phyloP scores from a whole-genome alignment of 23 red algal species.

The Gracilaria gracilis region DNA sequence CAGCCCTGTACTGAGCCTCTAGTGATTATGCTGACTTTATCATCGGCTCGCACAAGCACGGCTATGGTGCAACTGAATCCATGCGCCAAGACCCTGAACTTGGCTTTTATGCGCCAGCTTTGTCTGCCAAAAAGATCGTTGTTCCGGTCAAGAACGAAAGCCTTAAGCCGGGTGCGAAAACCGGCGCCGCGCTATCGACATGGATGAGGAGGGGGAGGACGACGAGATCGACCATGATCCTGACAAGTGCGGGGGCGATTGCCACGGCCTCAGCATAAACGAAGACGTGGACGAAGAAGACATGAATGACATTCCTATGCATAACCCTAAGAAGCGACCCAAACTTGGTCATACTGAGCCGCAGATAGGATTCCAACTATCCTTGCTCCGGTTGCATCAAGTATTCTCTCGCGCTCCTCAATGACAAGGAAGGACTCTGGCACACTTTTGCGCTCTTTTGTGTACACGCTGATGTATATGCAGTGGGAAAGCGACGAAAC shows the following conservation, averaged over 20 bases:
- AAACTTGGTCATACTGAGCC: constrained; percentile 40
- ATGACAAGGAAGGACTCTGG: constrained; percentile 11
- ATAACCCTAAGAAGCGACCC: constrained; percentile 34
- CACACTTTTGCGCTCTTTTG: constrained; percentile 12
- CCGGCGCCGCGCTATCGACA: constrained; percentile 29
- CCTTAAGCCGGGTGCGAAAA: constrained; percentile 4
- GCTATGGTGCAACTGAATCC: constrained; percentile 71
- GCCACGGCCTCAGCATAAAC: constrained; percentile 21
- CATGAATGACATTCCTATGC: neutral
- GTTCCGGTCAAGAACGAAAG: constrained; percentile 40
- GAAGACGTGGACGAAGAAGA: constrained; percentile 42
- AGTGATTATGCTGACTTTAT: constrained; percentile 85
- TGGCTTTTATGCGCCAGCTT: constrained; percentile 30
- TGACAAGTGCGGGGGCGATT: constrained; percentile 57
- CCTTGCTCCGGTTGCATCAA: neutral
- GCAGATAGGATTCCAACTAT: neutral
- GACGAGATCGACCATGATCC: constrained; percentile 60
- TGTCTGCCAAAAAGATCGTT: constrained; percentile 25
- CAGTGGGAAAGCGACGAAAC: constrained; percentile 65
- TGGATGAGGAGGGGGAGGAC: constrained; percentile 60
- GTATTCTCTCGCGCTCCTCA: neutral
- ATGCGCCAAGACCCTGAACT: constrained; percentile 51
- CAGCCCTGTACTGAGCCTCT: constrained; percentile 67
- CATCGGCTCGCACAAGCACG: constrained; percentile 80
- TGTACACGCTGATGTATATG: constrained; percentile 58